Evolutionary conservation across 129 eudicot species (phyloP).

Genomic region (Artemisia tridentata): DNA sequence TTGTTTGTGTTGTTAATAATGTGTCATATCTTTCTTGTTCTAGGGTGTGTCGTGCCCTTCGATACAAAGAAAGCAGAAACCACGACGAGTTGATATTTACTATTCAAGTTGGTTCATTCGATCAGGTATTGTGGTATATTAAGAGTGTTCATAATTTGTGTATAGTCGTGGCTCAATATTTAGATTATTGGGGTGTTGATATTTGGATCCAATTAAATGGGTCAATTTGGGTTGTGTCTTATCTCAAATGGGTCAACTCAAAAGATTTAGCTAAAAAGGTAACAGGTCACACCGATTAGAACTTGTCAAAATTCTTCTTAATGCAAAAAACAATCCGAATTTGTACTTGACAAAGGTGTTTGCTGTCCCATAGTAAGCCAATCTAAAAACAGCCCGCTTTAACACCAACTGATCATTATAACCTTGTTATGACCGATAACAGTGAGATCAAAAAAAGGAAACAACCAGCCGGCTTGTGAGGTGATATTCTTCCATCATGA

Average conservation of each 20-base stretch:
- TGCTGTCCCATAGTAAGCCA: too few relatives aligned
- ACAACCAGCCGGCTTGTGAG: slow-evolving; percentile 66
- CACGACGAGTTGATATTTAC: slow-evolving; percentile 81
- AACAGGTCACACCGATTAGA: too few relatives aligned
- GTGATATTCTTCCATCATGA: slow-evolving; percentile 83
- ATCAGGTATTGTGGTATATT: slow-evolving; percentile 46
- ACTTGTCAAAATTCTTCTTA: too few relatives aligned
- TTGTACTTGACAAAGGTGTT: too few relatives aligned
- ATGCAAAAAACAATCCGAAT: too few relatives aligned
- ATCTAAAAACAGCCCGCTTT: too few relatives aligned
- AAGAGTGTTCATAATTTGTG: neutral
- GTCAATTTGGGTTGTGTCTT: too few relatives aligned
- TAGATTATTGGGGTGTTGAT: too few relatives aligned
- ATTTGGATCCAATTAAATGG: too few relatives aligned
- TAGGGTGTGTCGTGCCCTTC: slow-evolving; percentile 68
- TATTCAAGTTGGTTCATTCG: slow-evolving; percentile 93
- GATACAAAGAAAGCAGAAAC: slow-evolving; percentile 68
- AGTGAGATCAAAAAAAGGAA: slow-evolving; percentile 66
- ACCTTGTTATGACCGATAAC: slow-evolving; percentile 13
- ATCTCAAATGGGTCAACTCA: too few relatives aligned
- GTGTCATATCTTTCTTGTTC: slow-evolving; percentile 2
- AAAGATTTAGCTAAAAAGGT: too few relatives aligned
- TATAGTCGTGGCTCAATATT: too few relatives aligned
- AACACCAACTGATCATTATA: neutral
- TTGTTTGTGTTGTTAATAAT: neutral